phyloP scores from a whole-genome alignment of 192 early-diverging fungal species.

The Backusella tuberculispora region DNA sequence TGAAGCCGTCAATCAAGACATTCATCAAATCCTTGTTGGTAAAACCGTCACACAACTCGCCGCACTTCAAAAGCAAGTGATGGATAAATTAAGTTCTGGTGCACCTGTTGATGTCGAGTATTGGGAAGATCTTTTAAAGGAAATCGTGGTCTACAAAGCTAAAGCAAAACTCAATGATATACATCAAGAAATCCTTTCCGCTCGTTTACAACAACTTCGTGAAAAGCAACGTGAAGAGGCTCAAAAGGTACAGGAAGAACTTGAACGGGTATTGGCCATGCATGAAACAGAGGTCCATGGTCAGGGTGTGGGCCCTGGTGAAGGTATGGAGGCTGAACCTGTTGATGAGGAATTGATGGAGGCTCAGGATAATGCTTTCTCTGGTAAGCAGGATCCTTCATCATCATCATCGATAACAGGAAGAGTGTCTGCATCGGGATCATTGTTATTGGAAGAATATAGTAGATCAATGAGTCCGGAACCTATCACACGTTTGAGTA shows the following conservation, averaged over 20 bases:
- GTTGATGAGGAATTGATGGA: conserved; percentile 53
- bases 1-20: conserved; percentile 58
- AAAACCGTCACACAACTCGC: conserved; percentile 79
- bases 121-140: conserved; percentile 85
- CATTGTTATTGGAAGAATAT: conserved; percentile 52
- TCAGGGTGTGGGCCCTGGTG: conserved; percentile 38
- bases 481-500: conserved; percentile 48
- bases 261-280: conserved; percentile 57
- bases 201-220: conserved; percentile 73
- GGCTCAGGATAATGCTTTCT: conserved; percentile 47
- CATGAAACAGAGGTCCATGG: conserved; percentile 45
- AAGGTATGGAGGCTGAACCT: conserved; percentile 50
- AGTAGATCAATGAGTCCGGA: conserved; percentile 67
- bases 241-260: conserved; percentile 55
- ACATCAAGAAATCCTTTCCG: conserved; percentile 76
- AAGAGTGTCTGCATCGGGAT: conserved; percentile 38
- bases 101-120: conserved; percentile 89
- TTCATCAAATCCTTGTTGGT: conserved; percentile 66
- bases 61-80: conserved; percentile 76
- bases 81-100: conserved; percentile 61
- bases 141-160: conserved; percentile 82
- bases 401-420: conserved; percentile 12
- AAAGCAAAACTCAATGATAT: conserved; percentile 77
- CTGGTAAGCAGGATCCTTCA: conserved; percentile 42
- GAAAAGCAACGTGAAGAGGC: conserved; percentile 59